Evolutionary conservation across 2,329 filamentous ascomycete genomes (phyloP).

Genomic region (Ascochyta pisi): DNA sequence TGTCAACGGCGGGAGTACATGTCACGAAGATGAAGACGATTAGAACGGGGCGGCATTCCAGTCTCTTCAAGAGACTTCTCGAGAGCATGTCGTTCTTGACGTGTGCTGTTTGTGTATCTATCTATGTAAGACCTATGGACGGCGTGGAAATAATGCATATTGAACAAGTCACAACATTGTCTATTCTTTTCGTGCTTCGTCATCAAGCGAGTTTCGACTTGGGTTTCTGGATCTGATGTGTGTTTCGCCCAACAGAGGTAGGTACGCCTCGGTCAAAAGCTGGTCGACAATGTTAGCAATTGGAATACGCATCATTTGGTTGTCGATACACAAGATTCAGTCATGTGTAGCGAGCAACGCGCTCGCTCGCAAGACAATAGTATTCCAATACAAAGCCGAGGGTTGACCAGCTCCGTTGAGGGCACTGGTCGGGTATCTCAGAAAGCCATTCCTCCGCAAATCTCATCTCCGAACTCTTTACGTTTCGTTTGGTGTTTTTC

Average conservation of each 20-base stretch:
- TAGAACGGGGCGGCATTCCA: constrained; percentile 8
- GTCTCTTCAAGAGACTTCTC: not conserved
- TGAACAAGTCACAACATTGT: constrained; percentile 3
- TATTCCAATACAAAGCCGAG: constrained; percentile 2
- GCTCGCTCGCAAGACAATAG: constrained; percentile 1
- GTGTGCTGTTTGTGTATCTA: constrained; percentile 11
- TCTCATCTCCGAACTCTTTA: not conserved
- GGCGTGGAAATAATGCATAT: constrained; percentile 19
- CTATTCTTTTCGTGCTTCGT: no score
- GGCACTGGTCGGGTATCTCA: constrained; percentile 21
- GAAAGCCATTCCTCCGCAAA: constrained; percentile 19
- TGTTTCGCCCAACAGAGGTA: not conserved
- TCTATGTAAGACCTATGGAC: constrained; percentile 19
- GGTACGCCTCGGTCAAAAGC: no score
- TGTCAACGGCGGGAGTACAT: constrained; percentile 19
- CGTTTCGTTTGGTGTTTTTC: not conserved
- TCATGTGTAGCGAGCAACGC: not conserved
- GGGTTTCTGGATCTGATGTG: not conserved
- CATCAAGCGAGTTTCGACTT: not conserved
- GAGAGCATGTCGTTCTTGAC: not conserved
- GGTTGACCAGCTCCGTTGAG: constrained; percentile 23
- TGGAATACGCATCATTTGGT: not conserved
- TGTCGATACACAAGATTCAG: not conserved
- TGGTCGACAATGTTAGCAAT: no score
- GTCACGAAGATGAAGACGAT: constrained; percentile 3